Base-by-base conservation (phyloP, 2,329 filamentous ascomycete species). In the Fusarium anguioides region DNA sequence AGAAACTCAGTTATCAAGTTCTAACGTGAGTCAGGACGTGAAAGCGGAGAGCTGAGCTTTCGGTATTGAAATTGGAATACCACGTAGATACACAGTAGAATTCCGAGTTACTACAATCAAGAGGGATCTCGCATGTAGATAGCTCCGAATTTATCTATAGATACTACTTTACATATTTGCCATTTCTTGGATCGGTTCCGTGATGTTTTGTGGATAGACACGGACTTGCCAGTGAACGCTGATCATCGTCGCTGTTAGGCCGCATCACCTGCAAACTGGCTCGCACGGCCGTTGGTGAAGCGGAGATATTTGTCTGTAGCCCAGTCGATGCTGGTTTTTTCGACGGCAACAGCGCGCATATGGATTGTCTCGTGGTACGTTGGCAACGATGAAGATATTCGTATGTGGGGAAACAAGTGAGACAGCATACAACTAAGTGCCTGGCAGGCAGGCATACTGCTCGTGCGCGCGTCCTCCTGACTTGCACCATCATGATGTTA, bases 221-320 rank as follows among this genome's bases (percentile, higher is more conserved):
- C 21, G 15, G 21, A 26, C 40, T 60, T 51, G 51, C 44, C 50
- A 51, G 49, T 56, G 27, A 63, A 50, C 57, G 39, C 54, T 56
- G 56, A 58, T 42, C 23, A 24, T 26, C 24, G 31, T 42, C 23
- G 21, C 24, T 21, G 31, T 29, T 33, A 27, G 54, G 67, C 54
- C 57, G 66, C 66, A 61, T 62, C 52, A 63, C 54, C 52, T 66
- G 58, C 60, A 59, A 51, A 53, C 66, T 70, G 49, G 53, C 58
- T 67, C 66, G 59, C 59, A 68, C 54, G 64, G 55, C 52, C 67
- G 26, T 42, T 36, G 41, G 36, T 55, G 47, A 49, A 41, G 37
- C 36, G 66, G 61, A 70, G 54, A 66, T 50, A 64, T 42, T 44
- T 59, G 55, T 46, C 41, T 62, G 57, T 52, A 24, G 39, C 44